Evolutionary conservation across 805 yeast species (phyloP).

Genomic region (Monosporozyma yasuniensis): DNA sequence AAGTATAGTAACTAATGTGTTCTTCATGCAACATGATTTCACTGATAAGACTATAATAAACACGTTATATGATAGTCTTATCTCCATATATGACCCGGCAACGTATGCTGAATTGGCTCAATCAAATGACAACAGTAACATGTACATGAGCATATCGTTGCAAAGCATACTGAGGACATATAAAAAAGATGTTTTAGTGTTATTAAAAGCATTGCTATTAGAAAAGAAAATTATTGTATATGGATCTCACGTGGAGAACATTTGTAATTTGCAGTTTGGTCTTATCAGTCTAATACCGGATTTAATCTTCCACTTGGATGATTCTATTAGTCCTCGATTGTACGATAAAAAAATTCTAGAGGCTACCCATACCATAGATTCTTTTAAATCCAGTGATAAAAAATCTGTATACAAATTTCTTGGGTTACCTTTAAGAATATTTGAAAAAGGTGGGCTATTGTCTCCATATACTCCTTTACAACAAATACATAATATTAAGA

Average conservation of each 20-base stretch:
- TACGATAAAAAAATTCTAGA: slow-evolving; percentile 38
- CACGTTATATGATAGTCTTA: slow-evolving; percentile 59
- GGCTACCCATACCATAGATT: slow-evolving; percentile 47
- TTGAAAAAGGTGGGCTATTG: slow-evolving; percentile 80
- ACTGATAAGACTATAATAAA: slow-evolving; percentile 59
- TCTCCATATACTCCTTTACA: slow-evolving; percentile 92
- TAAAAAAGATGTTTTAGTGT: slow-evolving; percentile 47
- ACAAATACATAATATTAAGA: slow-evolving; percentile 66
- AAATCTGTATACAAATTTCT: slow-evolving; percentile 66
- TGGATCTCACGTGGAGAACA: slow-evolving; percentile 67
- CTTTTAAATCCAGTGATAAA: slow-evolving; percentile 70
- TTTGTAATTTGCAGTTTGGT: slow-evolving; percentile 78
- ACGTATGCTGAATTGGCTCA: slow-evolving; percentile 20
- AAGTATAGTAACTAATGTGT: slow-evolving; percentile 79
- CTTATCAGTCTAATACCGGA: slow-evolving; percentile 78
- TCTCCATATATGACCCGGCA: slow-evolving; percentile 33
- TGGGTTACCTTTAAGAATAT: slow-evolving; percentile 81
- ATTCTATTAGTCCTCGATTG: slow-evolving; percentile 71
- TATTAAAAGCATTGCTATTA: slow-evolving; percentile 69
- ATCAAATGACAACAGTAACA: slow-evolving; percentile 22
- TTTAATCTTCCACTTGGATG: slow-evolving; percentile 59
- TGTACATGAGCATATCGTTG: slow-evolving; percentile 66
- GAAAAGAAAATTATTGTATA: slow-evolving; percentile 70
- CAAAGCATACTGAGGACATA: slow-evolving; percentile 54
- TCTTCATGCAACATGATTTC: slow-evolving; percentile 73